Conservation (phyloP, 2,329 filamentous ascomycete genomes). For the Arthrobotrys entomopaga region DNA sequence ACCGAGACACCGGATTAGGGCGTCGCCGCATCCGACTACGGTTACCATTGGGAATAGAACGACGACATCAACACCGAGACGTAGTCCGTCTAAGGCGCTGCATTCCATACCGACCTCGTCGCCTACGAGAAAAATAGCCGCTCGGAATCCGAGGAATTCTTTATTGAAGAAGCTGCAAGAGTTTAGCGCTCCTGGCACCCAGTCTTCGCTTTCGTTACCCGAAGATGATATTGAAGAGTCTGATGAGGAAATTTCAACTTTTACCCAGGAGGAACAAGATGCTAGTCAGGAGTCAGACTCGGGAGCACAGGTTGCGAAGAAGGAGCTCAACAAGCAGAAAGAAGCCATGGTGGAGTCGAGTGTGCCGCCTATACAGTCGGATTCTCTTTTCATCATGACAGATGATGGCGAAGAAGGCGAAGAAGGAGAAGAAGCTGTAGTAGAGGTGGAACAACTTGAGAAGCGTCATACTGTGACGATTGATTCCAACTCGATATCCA, state of each 20-base stretch:
- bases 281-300: conserved; percentile 6
- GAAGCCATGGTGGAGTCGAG: conserved; percentile 56
- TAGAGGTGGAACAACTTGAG: conserved; percentile 56
- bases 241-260: conserved; percentile 60
- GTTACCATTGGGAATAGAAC: conserved; percentile 79
- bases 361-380: conserved; percentile 55
- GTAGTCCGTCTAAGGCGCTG: conserved; percentile 50
- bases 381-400: conserved; percentile 17
- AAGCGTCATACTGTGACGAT: conserved; percentile 52
- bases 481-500: conserved; percentile 3
- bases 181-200: conserved; percentile 69
- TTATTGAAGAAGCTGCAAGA: conserved; percentile 61
- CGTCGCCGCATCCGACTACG: conserved; percentile 73
- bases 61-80: conserved; percentile 68
- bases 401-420: conserved; percentile 60
- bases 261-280: conserved; percentile 59
- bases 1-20: conserved; percentile 66
- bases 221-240: conserved; percentile 58
- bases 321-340: no score
- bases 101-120: conserved; percentile 59
- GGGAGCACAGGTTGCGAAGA: not conserved
- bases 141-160: conserved; percentile 61
- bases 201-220: conserved; percentile 56
- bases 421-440: conserved; percentile 58
- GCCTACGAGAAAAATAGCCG: conserved; percentile 65